Percentiles rank a stretch among this genome's conserved stretches.
phyloP scores from a whole-genome alignment of 2,329 filamentous ascomycete species.

The Xylariomycetidae sp. region DNA sequence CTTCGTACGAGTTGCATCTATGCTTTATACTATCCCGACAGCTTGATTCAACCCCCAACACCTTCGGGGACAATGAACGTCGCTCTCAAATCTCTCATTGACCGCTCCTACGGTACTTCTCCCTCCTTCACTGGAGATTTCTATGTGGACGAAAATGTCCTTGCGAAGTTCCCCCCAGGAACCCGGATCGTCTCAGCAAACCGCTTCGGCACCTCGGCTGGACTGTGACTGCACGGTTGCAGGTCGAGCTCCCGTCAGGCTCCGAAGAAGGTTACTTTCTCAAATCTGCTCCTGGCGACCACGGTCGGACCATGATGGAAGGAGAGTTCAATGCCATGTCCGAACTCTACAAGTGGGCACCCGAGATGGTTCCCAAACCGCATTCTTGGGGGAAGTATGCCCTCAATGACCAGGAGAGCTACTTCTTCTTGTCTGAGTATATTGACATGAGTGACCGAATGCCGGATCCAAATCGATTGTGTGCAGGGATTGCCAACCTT shows the following conservation, averaged over 20 bases:
- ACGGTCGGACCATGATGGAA: constrained; percentile 3
- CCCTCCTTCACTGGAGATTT: constrained; percentile 2
- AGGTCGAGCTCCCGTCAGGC: constrained; percentile 3
- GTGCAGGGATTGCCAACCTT: background rate
- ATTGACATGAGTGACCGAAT: too few relatives aligned
- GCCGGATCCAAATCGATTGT: constrained; percentile 1
- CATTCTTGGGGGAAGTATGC: constrained; percentile 2
- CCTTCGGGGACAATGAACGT: too few relatives aligned
- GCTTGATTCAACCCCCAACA: too few relatives aligned
- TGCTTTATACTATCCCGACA: too few relatives aligned
- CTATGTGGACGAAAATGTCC: constrained; percentile 3
- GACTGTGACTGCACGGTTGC: constrained; percentile 1
- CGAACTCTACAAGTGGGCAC: constrained; percentile 4
- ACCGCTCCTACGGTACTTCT: background rate
- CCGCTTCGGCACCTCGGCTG: constrained; percentile 1
- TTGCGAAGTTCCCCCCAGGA: constrained; percentile 1
- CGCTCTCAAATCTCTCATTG: too few relatives aligned
- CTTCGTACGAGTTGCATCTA: too few relatives aligned
- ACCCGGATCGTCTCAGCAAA: constrained; percentile 3
- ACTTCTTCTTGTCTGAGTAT: too few relatives aligned
- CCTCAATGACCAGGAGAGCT: too few relatives aligned
- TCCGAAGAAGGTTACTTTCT: constrained; percentile 2
- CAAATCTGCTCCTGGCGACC: constrained; percentile 4
- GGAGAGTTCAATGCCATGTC: constrained; percentile 5
- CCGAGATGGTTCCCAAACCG: constrained; percentile 5